A percentile compares a stretch with the other conserved stretches of the same genome.
phyloP scores from a whole-genome alignment of 1,284 basidiomycete species.

The Puccinia triticina region DNA sequence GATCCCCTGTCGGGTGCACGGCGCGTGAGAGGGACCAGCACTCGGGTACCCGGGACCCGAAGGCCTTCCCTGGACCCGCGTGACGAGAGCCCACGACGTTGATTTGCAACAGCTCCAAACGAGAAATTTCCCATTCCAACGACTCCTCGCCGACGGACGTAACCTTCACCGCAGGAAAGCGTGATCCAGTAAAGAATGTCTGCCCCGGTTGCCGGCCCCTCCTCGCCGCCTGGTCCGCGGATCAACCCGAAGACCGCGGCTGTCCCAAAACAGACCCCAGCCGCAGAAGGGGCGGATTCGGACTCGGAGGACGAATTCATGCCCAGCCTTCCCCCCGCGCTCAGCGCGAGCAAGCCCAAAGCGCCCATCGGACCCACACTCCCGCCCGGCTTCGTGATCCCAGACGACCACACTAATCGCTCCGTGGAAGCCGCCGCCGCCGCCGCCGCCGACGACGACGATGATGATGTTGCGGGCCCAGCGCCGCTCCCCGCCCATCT shows the following conservation, averaged over 20 bases:
- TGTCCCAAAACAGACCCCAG: neutral
- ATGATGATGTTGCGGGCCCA: constrained; percentile 14
- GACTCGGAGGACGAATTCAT: constrained; percentile 47
- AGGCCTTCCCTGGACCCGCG: no score
- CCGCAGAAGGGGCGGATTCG: neutral
- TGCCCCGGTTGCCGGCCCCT: constrained; percentile 37
- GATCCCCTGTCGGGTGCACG: no score
- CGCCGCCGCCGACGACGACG: constrained; percentile 19
- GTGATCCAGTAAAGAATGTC: no score
- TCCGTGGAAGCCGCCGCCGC: neutral
- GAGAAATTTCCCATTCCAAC: no score
- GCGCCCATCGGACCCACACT: constrained; percentile 35
- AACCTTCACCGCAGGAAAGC: no score
- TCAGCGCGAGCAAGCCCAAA: neutral
- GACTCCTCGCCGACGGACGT: no score
- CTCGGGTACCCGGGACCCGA: no score
- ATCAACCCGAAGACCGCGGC: neutral
- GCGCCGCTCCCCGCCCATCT: constrained; percentile 36
- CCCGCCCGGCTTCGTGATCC: constrained; percentile 8
- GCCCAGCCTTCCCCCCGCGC: constrained; percentile 23
- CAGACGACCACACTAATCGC: no score
- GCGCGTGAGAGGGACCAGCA: no score
- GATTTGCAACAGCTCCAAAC: no score
- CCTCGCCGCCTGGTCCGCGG: neutral
- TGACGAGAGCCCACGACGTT: no score